Evolutionary conservation across 2,329 filamentous ascomycete species (phyloP), one percentile per base, ranked within the genome.

Genomic region (Pestalotiopsis sp.): DNA sequence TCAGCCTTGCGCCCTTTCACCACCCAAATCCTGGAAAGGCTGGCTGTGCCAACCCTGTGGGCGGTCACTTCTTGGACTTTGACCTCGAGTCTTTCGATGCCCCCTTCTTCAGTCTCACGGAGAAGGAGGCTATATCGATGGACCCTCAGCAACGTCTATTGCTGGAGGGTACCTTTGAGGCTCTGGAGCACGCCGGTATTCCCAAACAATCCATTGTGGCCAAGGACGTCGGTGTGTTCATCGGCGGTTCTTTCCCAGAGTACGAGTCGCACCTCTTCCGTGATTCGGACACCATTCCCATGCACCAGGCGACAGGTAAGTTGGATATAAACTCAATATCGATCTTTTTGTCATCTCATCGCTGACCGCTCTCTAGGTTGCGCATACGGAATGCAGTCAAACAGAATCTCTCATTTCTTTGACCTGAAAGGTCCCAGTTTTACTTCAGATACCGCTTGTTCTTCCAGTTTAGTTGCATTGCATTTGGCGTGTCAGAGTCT

Each of bases 391-490:
- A 86, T 88, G 76, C 81, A 87, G 69, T 84, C 86, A 0, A 88
- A 88, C 69, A 79, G 86, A 60, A 79, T 88, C 23, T 87, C 85
- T 1, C 85, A 88, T 71, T 86, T 84, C 76, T 88, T 87, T 70
- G 84, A 88, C 71, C 79, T 89, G 45, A 79, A 81, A 49, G 87
- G 87, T 0, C 85, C 86, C 0, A 86, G 83, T 65, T 83, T 87
- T 68, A 84, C 85, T 0, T 78, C 84, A 3, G 84, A 87, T 68
- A 87, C 85, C 1, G 86, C 84, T 5, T 88, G 85, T 70, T 87
- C 85, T 0, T 85, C 84, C 1, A 82, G 82, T 69, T 75, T 88
- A 67, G 81, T 84, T 31, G 84, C 85, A 3, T 74, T 87, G 20
- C 85, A 88, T 68, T 74, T 81, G 64, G 86, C 85, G 1, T 85